These are phyloP conservation scores for Canariomyces notabilis DNA, from an alignment of 2,329 filamentous ascomycete species.

Conservation along the genomic window DNA sequence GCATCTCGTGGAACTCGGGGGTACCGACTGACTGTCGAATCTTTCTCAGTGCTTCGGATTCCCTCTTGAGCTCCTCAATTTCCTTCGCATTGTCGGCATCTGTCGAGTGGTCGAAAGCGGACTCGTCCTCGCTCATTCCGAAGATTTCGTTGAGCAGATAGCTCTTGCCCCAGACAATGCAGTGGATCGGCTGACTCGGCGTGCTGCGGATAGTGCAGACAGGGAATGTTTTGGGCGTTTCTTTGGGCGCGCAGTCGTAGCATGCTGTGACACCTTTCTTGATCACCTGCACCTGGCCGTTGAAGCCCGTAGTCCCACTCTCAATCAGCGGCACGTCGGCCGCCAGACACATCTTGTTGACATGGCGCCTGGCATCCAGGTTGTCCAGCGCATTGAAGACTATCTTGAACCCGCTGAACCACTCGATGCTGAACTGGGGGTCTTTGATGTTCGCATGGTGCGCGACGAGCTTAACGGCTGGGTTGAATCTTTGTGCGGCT, in stretches of 20 bases:
- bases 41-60: constrained; percentile 75
- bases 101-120: constrained; percentile 71
- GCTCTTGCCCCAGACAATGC: constrained; percentile 97
- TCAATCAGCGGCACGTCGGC: constrained; percentile 88
- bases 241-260: constrained; percentile 91
- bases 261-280: constrained; percentile 88
- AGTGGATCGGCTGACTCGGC: constrained; percentile 93
- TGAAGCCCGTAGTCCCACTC: constrained; percentile 96
- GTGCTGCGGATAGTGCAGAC: constrained; percentile 97
- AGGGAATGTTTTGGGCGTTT: constrained; percentile 85
- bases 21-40: constrained; percentile 80
- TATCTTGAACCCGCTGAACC: constrained; percentile 77
- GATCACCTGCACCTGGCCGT: constrained; percentile 95
- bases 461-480: constrained; percentile 76
- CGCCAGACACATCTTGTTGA: constrained; percentile 95
- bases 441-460: constrained; percentile 97
- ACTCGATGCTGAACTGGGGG: constrained; percentile 73
- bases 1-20: constrained; percentile 66
- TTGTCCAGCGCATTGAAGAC: constrained; percentile 99
- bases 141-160: constrained; percentile 95
- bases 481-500: constrained; percentile 85
- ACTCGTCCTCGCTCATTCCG: constrained; percentile 81
- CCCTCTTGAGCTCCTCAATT: constrained; percentile 79
- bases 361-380: constrained; percentile 84
- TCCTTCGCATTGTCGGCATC: constrained; percentile 80